These are phyloP conservation scores for Cicer bijugum DNA, from an alignment of 306 rosid genomes.

Conservation along the genomic window DNA sequence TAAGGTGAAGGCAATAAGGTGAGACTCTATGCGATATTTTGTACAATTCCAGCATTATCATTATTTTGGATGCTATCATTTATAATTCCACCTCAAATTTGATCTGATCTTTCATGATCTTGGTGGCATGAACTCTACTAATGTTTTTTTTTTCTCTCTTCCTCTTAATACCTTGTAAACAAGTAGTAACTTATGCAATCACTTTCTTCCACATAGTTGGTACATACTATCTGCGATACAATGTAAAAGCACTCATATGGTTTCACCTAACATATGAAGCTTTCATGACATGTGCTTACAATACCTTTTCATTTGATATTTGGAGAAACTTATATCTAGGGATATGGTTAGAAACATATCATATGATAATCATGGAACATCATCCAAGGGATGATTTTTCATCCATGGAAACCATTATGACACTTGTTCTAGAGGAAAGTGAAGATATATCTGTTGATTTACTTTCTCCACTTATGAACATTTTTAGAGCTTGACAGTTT, in stretches of 20 bases:
- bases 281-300: not conserved
- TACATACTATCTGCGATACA: not conserved
- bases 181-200: not conserved
- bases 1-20: constrained; percentile 86
- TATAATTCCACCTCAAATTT: constrained; percentile 20
- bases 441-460: constrained; percentile 79
- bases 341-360: no score
- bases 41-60: no score
- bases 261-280: no score
- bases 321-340: constrained; percentile 4
- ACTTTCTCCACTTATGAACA: constrained; percentile 67
- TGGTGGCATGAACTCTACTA: not conserved
- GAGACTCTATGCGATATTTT: constrained; percentile 27
- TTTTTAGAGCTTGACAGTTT: constrained; percentile 35
- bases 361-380: constrained; percentile 62
- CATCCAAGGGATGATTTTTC: constrained; percentile 75
- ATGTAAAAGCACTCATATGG: not conserved
- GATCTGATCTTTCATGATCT: not conserved
- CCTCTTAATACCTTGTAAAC: constrained; percentile 12
- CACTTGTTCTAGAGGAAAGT: constrained; percentile 91
- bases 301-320: constrained; percentile 18
- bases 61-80: constrained; percentile 21
- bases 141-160: not conserved
- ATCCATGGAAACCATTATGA: constrained; percentile 88
- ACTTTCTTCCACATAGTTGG: constrained; percentile 2